Evolutionary conservation across 2,329 filamentous ascomycete species (phyloP).

Genomic region (Cercospora zeae-maydis): DNA sequence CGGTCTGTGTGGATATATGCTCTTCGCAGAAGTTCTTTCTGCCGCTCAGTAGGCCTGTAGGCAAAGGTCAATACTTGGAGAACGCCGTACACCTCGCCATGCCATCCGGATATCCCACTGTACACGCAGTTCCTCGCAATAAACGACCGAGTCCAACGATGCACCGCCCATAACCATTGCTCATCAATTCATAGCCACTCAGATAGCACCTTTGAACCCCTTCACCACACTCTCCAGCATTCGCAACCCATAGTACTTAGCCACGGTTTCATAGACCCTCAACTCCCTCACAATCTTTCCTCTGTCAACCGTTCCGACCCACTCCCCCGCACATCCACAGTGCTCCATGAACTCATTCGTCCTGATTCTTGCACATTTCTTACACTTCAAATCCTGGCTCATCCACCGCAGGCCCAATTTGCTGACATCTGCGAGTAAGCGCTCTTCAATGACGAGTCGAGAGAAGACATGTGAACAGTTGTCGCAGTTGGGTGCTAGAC

Average conservation of each 20-base stretch:
- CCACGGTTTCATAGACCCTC: slow-evolving; percentile 69
- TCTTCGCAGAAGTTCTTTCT: neutral
- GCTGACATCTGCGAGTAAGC: slow-evolving; percentile 72
- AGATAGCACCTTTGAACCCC: slow-evolving; percentile 13
- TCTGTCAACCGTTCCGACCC: slow-evolving; percentile 68
- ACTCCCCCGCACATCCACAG: slow-evolving; percentile 85
- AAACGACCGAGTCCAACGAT: neutral
- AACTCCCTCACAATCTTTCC: slow-evolving; percentile 64
- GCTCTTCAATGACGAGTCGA: slow-evolving; percentile 77
- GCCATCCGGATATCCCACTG: neutral
- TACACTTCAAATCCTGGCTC: slow-evolving; percentile 86
- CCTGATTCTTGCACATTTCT: slow-evolving; percentile 62
- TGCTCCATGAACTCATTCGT: slow-evolving; percentile 96
- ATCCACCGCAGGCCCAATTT: slow-evolving; percentile 73
- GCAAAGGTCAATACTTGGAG: neutral
- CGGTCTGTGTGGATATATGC: neutral
- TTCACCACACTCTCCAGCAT: slow-evolving; percentile 73
- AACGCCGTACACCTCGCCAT: neutral
- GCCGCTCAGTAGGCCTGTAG: neutral
- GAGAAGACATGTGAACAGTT: slow-evolving; percentile 70
- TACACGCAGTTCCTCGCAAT: neutral
- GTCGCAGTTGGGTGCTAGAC: slow-evolving; percentile 51
- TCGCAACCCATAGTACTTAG: slow-evolving; percentile 71
- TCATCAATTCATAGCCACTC: neutral
- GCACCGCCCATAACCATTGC: neutral